These are phyloP conservation scores for Diplodia mutila DNA, from an alignment of 2,329 filamentous ascomycete genomes.

Conservation along the genomic window DNA sequence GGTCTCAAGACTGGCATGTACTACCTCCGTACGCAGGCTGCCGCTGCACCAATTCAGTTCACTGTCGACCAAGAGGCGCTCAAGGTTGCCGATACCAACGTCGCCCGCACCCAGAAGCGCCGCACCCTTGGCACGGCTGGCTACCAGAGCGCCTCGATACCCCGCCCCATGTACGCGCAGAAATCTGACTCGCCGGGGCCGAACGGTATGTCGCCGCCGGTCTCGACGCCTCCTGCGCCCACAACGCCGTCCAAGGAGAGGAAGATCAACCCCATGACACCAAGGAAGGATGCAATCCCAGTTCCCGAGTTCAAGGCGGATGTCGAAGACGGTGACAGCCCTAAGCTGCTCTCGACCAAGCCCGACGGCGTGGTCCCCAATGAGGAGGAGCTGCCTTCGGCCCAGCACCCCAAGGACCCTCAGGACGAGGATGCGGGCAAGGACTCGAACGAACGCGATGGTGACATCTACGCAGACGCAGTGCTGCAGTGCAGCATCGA, in stretches of 20 bases:
- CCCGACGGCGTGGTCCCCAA: conserved; percentile 61
- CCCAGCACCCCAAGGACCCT: conserved; percentile 42
- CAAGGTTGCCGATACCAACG: conserved; percentile 80
- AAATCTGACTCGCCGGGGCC: conserved; percentile 51
- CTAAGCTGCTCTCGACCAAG: conserved; percentile 75
- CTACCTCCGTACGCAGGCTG: conserved; percentile 97
- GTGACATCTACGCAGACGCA: conserved; percentile 93
- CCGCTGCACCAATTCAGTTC: conserved; percentile 96
- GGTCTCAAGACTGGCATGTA: conserved; percentile 99
- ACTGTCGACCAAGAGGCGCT: conserved; percentile 97
- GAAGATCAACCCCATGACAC: conserved; percentile 40
- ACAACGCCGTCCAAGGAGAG: conserved; percentile 48
- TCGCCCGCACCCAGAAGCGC: conserved; percentile 70
- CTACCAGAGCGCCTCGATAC: conserved; percentile 62
- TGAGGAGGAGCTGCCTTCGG: conserved; percentile 67
- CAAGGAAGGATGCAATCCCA: conserved; percentile 62
- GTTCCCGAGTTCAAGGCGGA: conserved; percentile 76
- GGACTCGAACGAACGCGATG: conserved; percentile 75
- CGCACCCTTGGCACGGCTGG: conserved; percentile 55
- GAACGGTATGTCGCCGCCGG: conserved; percentile 71
- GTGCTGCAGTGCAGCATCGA: conserved; percentile 95
- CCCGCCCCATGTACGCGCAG: conserved; percentile 68
- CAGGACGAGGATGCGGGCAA: conserved; percentile 76
- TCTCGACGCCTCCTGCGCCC: conserved; percentile 63
- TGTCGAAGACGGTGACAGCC: conserved; percentile 74